Percentiles rank a stretch among this genome's conserved stretches.
Conservation (phyloP, 2,329 filamentous ascomycete genomes). For the Xylaria sp. region DNA sequence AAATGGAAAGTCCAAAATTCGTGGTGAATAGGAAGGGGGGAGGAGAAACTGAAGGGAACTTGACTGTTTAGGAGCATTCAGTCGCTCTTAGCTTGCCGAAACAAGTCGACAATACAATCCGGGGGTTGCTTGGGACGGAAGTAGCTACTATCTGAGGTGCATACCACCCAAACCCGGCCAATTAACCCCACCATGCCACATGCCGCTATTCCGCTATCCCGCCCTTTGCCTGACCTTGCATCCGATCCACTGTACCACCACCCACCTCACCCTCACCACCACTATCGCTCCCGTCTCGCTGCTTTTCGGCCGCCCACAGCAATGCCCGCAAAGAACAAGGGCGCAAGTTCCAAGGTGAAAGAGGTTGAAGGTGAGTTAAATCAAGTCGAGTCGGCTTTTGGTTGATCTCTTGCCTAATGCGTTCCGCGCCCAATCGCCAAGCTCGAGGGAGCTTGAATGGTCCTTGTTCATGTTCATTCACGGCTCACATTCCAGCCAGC, state of each 20-base stretch:
- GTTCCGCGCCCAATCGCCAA: slow-evolving; percentile 17
- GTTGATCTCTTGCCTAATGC: neutral
- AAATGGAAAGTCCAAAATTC: neutral
- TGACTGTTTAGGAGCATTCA: neutral
- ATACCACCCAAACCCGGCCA: neutral
- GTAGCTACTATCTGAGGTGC: too few relatives aligned
- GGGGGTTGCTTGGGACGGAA: neutral
- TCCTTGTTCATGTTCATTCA: neutral
- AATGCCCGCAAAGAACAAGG: slow-evolving; percentile 51
- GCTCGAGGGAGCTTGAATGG: slow-evolving; percentile 14
- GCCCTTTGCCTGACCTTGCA: neutral
- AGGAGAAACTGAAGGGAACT: too few relatives aligned
- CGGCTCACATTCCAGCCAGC: slow-evolving; percentile 8
- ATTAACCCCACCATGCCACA: slow-evolving; percentile 24
- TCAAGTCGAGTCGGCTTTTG: neutral
- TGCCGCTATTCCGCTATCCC: slow-evolving; percentile 22
- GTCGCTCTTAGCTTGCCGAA: neutral
- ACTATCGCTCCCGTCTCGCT: slow-evolving; percentile 8
- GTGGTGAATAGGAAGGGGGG: neutral
- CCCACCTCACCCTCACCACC: neutral
- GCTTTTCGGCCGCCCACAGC: slow-evolving; percentile 34
- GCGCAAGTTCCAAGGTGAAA: slow-evolving; percentile 44
- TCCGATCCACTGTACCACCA: slow-evolving; percentile 13
- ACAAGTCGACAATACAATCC: neutral
- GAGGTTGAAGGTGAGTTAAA: slow-evolving; percentile 44